phyloP scores from a whole-genome alignment of 768 basidiomycete species.

The Naganishia randhawae region DNA sequence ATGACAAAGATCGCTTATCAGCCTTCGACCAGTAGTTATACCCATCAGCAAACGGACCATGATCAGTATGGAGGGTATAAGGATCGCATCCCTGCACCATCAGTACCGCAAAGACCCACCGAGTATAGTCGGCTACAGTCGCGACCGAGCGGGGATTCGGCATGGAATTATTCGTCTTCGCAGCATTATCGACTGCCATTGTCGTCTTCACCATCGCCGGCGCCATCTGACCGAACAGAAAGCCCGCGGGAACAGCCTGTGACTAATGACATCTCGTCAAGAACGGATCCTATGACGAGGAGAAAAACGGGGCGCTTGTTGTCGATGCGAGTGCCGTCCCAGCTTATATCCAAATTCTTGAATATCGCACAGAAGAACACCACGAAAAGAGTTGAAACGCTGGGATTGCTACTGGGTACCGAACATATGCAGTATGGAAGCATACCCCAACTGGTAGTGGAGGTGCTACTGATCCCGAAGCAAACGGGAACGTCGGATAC shows the following conservation, averaged over 20 bases:
- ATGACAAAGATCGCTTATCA: neutral
- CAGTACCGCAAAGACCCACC: neutral
- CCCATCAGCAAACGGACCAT: neutral
- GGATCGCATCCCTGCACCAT: neutral
- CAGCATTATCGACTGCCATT: neutral
- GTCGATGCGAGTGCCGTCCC: constrained; percentile 65
- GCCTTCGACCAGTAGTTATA: neutral
- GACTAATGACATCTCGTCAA: neutral
- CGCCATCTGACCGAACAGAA: neutral
- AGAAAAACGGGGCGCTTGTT: constrained; percentile 53
- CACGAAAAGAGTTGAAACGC: constrained; percentile 73
- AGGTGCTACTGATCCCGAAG: constrained; percentile 78
- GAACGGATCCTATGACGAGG: constrained; percentile 18
- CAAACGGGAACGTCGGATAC: constrained; percentile 84
- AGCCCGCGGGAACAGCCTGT: neutral
- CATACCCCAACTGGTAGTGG: constrained; percentile 62
- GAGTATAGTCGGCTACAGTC: constrained; percentile 12
- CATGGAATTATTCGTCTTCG: neutral
- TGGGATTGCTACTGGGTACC: constrained; percentile 76
- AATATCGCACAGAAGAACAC: constrained; percentile 76
- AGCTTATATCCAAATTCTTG: constrained; percentile 71
- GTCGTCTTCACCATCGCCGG: neutral
- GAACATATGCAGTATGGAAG: constrained; percentile 24
- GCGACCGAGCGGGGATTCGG: neutral
- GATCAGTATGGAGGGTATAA: neutral